phyloP scores from a whole-genome alignment of 1,139 yeast genomes.

The Diutina scorzettiae region DNA sequence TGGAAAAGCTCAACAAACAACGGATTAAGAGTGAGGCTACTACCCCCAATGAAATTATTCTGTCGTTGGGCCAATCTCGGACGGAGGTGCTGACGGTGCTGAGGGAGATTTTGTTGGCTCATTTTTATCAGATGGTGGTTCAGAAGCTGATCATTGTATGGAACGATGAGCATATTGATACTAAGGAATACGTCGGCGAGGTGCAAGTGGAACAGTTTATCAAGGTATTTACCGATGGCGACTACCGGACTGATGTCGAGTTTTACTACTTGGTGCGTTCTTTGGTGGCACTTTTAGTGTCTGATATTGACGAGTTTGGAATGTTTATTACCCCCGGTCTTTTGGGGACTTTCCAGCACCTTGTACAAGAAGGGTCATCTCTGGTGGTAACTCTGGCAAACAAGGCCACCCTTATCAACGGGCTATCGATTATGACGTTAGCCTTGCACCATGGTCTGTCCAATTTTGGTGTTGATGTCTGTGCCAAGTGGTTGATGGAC shows the following conservation, averaged over 20 bases:
- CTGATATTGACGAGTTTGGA: slow-evolving; percentile 43
- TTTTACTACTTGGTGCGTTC: slow-evolving; percentile 31
- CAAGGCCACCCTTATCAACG: slow-evolving; percentile 30
- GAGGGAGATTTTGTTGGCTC: slow-evolving; percentile 40
- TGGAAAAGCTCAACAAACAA: slow-evolving; percentile 20
- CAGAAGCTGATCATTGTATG: slow-evolving; percentile 28
- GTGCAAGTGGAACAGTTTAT: slow-evolving; percentile 24
- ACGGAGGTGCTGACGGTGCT: slow-evolving; percentile 35
- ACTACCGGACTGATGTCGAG: slow-evolving; percentile 32
- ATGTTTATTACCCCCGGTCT: slow-evolving; percentile 25
- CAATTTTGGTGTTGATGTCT: slow-evolving; percentile 38
- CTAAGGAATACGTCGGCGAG: slow-evolving; percentile 24
- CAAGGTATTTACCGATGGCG: slow-evolving; percentile 19
- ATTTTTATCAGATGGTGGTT: slow-evolving; percentile 35
- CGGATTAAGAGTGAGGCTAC: slow-evolving; percentile 26
- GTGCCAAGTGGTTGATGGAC: slow-evolving; percentile 30
- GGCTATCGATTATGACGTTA: slow-evolving; percentile 31
- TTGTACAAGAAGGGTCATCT: slow-evolving; percentile 12
- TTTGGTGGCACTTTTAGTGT: slow-evolving; percentile 29
- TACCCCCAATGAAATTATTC: slow-evolving; percentile 29
- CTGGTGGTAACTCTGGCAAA: slow-evolving; percentile 24
- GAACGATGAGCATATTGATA: slow-evolving; percentile 26
- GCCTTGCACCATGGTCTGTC: slow-evolving; percentile 38
- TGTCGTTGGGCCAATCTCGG: slow-evolving; percentile 27
- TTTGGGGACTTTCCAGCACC: not conserved